phyloP scores from a whole-genome alignment of 768 basidiomycete species.

The Goffeauzyma gilvescens region DNA sequence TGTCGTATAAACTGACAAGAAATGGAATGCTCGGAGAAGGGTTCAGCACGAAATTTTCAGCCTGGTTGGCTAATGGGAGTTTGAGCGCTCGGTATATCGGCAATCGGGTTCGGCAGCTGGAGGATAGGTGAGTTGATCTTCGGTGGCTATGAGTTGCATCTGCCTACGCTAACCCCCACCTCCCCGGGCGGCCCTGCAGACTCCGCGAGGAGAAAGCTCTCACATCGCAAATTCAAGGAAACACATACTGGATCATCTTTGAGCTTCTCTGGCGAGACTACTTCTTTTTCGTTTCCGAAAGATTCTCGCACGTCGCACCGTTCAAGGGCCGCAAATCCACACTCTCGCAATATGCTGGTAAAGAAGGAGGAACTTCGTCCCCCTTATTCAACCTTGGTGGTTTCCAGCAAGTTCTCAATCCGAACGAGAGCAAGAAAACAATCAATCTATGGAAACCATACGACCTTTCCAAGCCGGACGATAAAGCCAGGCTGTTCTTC shows the following conservation, averaged over 20 bases:
- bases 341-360: constrained; percentile 13
- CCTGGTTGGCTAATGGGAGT: constrained; percentile 32
- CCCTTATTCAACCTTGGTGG: constrained; percentile 33
- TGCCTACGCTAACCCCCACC: no score
- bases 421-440: constrained; percentile 16
- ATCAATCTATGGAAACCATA: constrained; percentile 17
- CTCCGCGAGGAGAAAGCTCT: constrained; percentile 18
- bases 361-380: constrained; percentile 16
- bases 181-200: no score
- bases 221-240: constrained; percentile 25
- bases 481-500: constrained; percentile 26
- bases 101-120: constrained; percentile 21
- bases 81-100: constrained; percentile 24
- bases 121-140: constrained; percentile 9
- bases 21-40: constrained; percentile 34
- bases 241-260: constrained; percentile 33
- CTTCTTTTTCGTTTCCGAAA: constrained; percentile 31
- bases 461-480: constrained; percentile 17
- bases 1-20: constrained; percentile 33
- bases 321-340: no score
- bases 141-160: constrained; percentile 10
- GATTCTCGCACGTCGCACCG: constrained; percentile 19
- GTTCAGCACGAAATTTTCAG: constrained; percentile 35
- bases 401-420: constrained; percentile 28
- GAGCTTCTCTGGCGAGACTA: constrained; percentile 37